phyloP scores from a whole-genome alignment of 1,284 basidiomycete species.

The Erythrobasidium hasegawianum region DNA sequence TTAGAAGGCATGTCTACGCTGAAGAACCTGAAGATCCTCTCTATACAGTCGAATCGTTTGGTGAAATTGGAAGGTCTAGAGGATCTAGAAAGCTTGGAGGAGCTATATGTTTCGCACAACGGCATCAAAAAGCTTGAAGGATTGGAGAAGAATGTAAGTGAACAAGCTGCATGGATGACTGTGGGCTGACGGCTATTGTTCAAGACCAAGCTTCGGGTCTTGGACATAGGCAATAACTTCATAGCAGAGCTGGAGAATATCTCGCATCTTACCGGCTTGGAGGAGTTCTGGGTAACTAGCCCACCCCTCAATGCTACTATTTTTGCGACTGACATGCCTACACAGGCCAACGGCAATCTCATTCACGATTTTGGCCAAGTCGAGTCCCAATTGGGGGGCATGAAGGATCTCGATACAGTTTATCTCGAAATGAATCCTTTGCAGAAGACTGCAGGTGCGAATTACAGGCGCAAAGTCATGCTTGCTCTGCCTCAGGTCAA shows the following conservation, averaged over 20 bases:
- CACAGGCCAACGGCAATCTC: constrained; percentile 80
- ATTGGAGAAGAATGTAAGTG: constrained; percentile 70
- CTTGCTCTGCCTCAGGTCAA: constrained; percentile 79
- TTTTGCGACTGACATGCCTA: background rate
- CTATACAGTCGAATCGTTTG: constrained; percentile 50
- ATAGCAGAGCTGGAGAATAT: constrained; percentile 65
- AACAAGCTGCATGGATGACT: no score
- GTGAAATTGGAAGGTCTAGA: constrained; percentile 44
- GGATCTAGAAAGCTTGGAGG: constrained; percentile 60
- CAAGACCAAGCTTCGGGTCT: constrained; percentile 71
- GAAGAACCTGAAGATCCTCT: constrained; percentile 69
- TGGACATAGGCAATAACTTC: constrained; percentile 85
- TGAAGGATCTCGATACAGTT: constrained; percentile 71
- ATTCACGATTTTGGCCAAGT: constrained; percentile 51
- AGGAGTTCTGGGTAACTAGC: constrained; percentile 95
- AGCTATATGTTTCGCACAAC: constrained; percentile 92
- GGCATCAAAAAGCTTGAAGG: constrained; percentile 82
- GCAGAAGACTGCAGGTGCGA: constrained; percentile 69
- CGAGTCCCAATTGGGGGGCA: constrained; percentile 67
- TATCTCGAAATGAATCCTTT: constrained; percentile 95
- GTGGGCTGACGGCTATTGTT: background rate
- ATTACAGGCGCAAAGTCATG: constrained; percentile 85
- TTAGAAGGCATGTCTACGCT: constrained; percentile 73
- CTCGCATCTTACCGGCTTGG: constrained; percentile 67
- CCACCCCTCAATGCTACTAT: no score